phyloP scores from a whole-genome alignment of 2,329 filamentous ascomycete species.

The Phaeomoniella chlamydospora region DNA sequence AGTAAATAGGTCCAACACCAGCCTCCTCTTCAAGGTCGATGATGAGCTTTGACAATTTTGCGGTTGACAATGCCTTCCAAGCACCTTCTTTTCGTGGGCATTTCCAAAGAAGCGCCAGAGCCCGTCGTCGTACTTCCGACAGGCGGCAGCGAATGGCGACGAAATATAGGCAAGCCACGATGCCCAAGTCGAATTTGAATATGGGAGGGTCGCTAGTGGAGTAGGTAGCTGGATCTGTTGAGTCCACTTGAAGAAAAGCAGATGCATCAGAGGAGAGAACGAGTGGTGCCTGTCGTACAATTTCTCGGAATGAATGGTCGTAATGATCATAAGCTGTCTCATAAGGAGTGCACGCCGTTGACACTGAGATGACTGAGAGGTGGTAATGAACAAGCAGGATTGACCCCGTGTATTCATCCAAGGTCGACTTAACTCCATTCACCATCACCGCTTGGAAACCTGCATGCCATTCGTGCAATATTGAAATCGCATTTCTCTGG shows the following conservation, averaged over 20 bases:
- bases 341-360: background rate
- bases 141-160: conserved; percentile 18
- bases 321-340: background rate
- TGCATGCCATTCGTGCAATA: background rate
- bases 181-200: conserved; percentile 15
- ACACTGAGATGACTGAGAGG: background rate
- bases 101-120: conserved; percentile 7
- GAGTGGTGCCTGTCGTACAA: background rate
- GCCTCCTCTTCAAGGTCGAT: conserved; percentile 1
- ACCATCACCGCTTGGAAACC: background rate
- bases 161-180: conserved; percentile 18
- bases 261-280: background rate
- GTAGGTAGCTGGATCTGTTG: background rate
- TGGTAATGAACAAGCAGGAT: background rate
- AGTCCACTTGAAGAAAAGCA: background rate
- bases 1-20: background rate
- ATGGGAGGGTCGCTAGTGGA: background rate
- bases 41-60: background rate
- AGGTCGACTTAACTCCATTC: background rate
- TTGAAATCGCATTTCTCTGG: background rate
- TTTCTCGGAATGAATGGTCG: background rate
- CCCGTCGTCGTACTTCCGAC: conserved; percentile 13
- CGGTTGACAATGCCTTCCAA: conserved; percentile 4
- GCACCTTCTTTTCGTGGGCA: conserved; percentile 5
- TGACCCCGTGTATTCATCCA: background rate